phyloP scores from a whole-genome alignment of 2,329 filamentous ascomycete genomes.

The Claviceps digitariae region DNA sequence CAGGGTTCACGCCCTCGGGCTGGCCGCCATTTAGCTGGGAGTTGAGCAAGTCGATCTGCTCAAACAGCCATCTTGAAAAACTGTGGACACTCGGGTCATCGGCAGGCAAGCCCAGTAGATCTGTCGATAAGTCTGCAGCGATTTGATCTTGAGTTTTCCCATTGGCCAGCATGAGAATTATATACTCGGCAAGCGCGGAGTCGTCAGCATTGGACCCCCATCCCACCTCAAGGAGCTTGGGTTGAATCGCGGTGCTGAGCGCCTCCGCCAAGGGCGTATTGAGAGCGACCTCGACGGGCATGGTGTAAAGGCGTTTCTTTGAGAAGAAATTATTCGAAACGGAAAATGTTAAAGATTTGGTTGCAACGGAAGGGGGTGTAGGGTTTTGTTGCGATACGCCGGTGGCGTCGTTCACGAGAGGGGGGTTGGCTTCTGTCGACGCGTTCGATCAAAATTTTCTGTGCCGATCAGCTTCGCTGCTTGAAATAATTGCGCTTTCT shows the following conservation, averaged over 20 bases:
- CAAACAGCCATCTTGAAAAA: conserved; percentile 89
- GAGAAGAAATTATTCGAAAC: background rate
- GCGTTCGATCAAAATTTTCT: conserved; percentile 1
- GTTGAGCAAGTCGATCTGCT: conserved; percentile 60
- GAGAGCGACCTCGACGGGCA: conserved; percentile 65
- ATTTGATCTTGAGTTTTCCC: conserved; percentile 88
- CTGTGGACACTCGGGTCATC: conserved; percentile 72
- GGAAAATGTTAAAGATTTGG: background rate
- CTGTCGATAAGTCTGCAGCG: conserved; percentile 71
- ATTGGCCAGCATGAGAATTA: conserved; percentile 93
- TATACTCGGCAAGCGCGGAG: conserved; percentile 84
- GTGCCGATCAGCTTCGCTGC: background rate
- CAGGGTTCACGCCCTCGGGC: conserved; percentile 15
- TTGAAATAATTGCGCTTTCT: background rate
- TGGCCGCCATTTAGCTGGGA: conserved; percentile 43
- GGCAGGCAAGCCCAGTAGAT: conserved; percentile 68
- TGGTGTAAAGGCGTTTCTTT: conserved; percentile 25
- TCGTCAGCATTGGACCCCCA: conserved; percentile 72
- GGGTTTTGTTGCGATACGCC: conserved; percentile 3
- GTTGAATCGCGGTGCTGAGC: conserved; percentile 69
- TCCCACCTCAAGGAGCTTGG: conserved; percentile 83
- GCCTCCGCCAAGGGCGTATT: conserved; percentile 76
- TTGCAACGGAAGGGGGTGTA: background rate
- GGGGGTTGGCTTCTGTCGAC: background rate
- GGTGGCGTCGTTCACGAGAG: conserved; percentile 5